A percentile compares a stretch with the other conserved stretches of the same genome.
Evolutionary conservation across 139 green algal species (phyloP).

Genomic region (Picochlorum sp.): DNA sequence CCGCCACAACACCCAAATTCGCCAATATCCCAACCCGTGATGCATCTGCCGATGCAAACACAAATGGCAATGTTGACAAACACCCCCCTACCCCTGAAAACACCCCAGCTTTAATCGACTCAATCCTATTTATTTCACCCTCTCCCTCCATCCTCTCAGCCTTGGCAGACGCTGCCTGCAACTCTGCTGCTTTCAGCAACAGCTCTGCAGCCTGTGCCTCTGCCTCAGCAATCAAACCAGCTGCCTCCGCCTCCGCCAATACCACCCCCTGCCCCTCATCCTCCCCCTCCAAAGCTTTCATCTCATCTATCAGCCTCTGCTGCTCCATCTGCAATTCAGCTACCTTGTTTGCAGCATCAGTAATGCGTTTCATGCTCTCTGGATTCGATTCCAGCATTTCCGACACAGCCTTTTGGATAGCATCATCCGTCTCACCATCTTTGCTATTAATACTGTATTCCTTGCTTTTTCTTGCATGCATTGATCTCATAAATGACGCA

Average conservation of each 20-base stretch:
- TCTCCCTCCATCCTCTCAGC: not conserved
- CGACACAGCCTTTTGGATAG: conserved; percentile 7
- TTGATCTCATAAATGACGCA: no score
- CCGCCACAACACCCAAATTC: conserved; percentile 13
- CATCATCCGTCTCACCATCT: not conserved
- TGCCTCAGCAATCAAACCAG: conserved; percentile 42
- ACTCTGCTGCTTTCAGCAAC: conserved; percentile 41
- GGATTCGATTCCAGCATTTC: conserved; percentile 24
- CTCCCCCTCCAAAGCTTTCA: conserved; percentile 1
- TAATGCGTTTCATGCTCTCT: conserved; percentile 39
- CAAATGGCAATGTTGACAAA: conserved; percentile 34
- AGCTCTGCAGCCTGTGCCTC: conserved; percentile 55
- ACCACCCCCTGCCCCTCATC: not conserved
- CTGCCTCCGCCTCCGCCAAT: not conserved
- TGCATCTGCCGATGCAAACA: not conserved
- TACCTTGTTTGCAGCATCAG: conserved; percentile 44
- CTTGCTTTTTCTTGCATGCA: no score
- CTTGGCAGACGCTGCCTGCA: conserved; percentile 25
- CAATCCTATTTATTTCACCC: conserved; percentile 42
- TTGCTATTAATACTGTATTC: no score
- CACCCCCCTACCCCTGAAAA: conserved; percentile 34
- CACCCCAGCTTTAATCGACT: conserved; percentile 51
- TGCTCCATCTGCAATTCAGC: conserved; percentile 29
- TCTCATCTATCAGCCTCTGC: conserved; percentile 7
- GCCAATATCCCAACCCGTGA: conserved; percentile 8